Evolutionary conservation across 2,329 filamentous ascomycete genomes (phyloP), one percentile per base, ranked within the genome.

Genomic region (Harringtonia aguacate): DNA sequence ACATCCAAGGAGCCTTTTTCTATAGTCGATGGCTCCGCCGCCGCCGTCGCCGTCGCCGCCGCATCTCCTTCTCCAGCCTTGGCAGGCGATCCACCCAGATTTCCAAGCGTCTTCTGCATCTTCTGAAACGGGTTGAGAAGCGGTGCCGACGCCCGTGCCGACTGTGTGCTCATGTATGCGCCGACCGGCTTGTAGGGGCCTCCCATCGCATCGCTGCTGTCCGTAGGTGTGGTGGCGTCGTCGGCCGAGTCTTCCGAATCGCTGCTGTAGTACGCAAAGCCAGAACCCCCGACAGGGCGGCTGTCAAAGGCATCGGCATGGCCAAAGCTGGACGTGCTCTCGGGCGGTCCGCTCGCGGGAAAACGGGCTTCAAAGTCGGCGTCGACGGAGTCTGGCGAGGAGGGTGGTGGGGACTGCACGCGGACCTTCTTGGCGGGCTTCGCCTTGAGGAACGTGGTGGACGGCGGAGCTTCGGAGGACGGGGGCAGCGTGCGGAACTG

Each of bases 341-440:
- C 15, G 14, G 30, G 7, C 22, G 54, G 37, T 51, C 57, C 21
- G 56, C 58, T 31, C 48, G 54, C 48, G 47, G 62, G 48, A 51
- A 60, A 50, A 48, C 58, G 45, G 46, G 57, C 44, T 46, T 58
- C 48, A 44, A 57, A 51, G 15, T 56, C 53, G 46, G 55, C 53
- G 4, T 60, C 61, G 55, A 62, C 59, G 54, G 72, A 73, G 51
- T 76, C 73, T 51, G 74, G 72, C 13, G 72, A 73, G n/a, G 72
- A 70, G 4, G 77, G 76, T 46, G 76, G 77, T 41, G 78, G 78
- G 35, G 77, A 80, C 56, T 80, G 70, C 9, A 82, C 73, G 55
- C 80, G 76, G 48, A 85, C 81, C 55, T 76, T 82, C 62, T 84
- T 83, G 47, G 74, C 68, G 33, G 76, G 66, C 65, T 73, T 84